A percentile compares a stretch with the other conserved stretches of the same genome.
Conservation (phyloP, 2,329 filamentous ascomycete species). For the Ceratocystis cacaofunesta region DNA sequence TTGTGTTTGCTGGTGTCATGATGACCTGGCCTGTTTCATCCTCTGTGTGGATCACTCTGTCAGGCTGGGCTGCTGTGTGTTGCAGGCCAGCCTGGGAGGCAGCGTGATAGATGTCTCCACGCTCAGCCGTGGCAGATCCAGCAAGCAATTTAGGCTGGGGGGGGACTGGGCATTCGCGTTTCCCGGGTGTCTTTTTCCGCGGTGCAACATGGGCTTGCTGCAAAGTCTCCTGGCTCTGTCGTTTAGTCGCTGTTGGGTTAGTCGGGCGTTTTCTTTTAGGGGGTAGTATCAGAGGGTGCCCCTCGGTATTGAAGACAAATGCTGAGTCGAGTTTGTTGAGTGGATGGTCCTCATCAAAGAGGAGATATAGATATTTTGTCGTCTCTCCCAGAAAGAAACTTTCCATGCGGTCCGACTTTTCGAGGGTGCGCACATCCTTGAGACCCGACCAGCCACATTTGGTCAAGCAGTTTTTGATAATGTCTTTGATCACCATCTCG, state of each 20-base stretch:
- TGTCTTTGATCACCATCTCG: constrained; percentile 86
- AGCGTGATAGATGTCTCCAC: constrained; percentile 74
- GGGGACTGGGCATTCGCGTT: constrained; percentile 49
- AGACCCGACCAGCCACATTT: constrained; percentile 87
- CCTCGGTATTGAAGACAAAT: constrained; percentile 91
- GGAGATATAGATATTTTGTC: constrained; percentile 83
- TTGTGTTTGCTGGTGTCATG: constrained; percentile 34
- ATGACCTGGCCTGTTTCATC: constrained; percentile 32
- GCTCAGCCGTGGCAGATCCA: constrained; percentile 64
- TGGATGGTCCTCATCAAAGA: constrained; percentile 76
- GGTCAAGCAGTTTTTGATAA: constrained; percentile 76
- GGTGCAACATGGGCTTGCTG: constrained; percentile 10
- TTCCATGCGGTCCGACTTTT: constrained; percentile 90
- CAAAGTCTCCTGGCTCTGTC: neutral
- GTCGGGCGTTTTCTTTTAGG: constrained; percentile 17
- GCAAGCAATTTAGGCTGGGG: constrained; percentile 47
- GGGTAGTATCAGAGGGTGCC: constrained; percentile 80
- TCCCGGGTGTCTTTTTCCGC: constrained; percentile 21
- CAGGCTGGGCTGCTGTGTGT: constrained; percentile 52
- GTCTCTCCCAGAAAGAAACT: constrained; percentile 97
- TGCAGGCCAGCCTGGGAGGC: constrained; percentile 73
- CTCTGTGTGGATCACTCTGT: constrained; percentile 28
- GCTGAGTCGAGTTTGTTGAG: constrained; percentile 75
- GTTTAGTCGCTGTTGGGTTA: neutral
- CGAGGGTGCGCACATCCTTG: constrained; percentile 65